Evolutionary conservation across 768 basidiomycete genomes (phyloP), one percentile per base, ranked within the genome.

Genomic region (Lanmaoa rubissima): DNA sequence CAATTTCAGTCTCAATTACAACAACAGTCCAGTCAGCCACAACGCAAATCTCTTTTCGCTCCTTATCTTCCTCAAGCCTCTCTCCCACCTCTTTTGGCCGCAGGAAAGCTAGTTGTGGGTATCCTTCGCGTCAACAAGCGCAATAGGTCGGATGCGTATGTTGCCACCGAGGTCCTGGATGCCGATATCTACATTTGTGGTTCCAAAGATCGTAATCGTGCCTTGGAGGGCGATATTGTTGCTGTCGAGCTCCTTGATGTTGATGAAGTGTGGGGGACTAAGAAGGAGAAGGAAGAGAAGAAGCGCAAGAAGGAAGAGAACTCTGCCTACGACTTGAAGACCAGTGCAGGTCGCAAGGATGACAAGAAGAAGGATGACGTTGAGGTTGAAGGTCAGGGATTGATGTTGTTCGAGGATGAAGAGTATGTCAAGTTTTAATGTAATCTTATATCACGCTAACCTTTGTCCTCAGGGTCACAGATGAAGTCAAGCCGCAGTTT

Each of bases 351-450:
- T 57, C 84, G 92, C 64, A 94, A 92, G 75, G 92, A 94, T 67
- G 96, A 98, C 78, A 99, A 99, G 86, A 98, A 98, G 83, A 98
- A 98, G 78, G 97, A 99, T 66, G 97, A 98, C 67, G 96, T 99
- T 32, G 97, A 99, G 72, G 97, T 99, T 31, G 97, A 99, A 76
- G 97, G 97, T 3, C 97, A 99, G 73, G 96, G 96, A 6, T 75
- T 98, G 64, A 90, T 93, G 82, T 76, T 99, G 52, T 97, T 98
- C 60, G 96, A 98, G 66, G 97, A 99, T 65, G 97, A 98, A 77
- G 95, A 97, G 87, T 92, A 68, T 43, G 68, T 81, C 76, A 10
- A 40, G 10, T 32, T n/a, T 47, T 51, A 53, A 32, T 59, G 54
- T 36, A 41, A 55, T 21, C 4, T n/a, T 21, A 21, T 24, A 7